These are phyloP conservation scores for Pyrenula massariospora DNA, from an alignment of 495 filamentous ascomycete species.

Conservation along the genomic window DNA sequence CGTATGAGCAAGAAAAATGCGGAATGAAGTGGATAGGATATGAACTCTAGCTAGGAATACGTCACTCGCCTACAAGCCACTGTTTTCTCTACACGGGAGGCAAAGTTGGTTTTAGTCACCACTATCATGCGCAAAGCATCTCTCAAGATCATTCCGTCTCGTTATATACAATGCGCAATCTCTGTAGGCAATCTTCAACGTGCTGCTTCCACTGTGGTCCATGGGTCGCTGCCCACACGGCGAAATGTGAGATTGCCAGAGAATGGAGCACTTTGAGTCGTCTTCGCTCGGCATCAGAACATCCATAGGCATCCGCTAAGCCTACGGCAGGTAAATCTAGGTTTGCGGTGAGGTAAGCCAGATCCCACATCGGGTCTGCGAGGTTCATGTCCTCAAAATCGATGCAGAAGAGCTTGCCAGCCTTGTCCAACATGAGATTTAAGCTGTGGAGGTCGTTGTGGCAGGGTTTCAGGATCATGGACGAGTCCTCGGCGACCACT, in stretches of 20 bases:
- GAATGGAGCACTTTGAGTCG: background rate
- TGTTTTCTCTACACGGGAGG: too few relatives aligned
- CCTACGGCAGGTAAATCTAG: background rate
- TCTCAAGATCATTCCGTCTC: too few relatives aligned
- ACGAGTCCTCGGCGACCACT: background rate
- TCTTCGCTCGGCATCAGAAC: background rate
- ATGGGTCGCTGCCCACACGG: constrained; percentile 1
- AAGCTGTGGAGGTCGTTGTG: constrained; percentile 7
- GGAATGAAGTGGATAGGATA: too few relatives aligned
- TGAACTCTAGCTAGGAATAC: too few relatives aligned
- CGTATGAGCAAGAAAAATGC: too few relatives aligned
- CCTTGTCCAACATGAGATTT: constrained; percentile 1
- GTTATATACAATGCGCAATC: background rate
- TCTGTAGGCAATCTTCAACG: background rate
- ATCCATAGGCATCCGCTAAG: background rate
- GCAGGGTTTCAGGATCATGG: constrained; percentile 3
- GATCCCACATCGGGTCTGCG: constrained; percentile 8
- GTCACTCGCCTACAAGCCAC: too few relatives aligned
- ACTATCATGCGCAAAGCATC: too few relatives aligned
- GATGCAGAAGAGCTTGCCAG: constrained; percentile 1
- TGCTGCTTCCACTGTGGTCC: background rate
- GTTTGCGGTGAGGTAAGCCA: constrained; percentile 5
- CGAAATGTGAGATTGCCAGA: constrained; percentile 2
- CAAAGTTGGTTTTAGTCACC: too few relatives aligned
- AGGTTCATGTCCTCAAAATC: constrained; percentile 5